These are phyloP conservation scores for Massospora cicadina DNA, from an alignment of 371 early-diverging fungal genomes.

Conservation along the genomic window DNA sequence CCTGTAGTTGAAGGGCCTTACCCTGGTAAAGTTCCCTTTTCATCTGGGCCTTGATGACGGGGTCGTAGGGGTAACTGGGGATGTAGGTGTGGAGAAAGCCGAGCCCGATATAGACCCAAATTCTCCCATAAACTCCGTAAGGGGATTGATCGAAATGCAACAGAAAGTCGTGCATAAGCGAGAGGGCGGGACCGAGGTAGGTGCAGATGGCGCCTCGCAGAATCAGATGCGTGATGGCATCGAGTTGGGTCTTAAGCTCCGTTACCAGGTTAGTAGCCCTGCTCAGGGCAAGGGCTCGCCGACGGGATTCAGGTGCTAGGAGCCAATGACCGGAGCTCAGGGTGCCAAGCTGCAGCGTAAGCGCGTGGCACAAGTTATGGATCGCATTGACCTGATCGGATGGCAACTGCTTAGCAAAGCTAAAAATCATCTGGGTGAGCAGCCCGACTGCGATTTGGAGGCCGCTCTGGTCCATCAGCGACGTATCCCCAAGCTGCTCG, in stretches of 20 bases:
- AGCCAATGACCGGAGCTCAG: background rate
- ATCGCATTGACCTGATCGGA: background rate
- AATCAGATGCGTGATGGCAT: background rate
- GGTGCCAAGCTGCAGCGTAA: background rate
- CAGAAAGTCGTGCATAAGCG: slow-evolving; percentile 1
- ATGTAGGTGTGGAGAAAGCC: slow-evolving; percentile 45
- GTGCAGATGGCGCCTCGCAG: slow-evolving; percentile 11
- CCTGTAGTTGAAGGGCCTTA: slow-evolving; percentile 22
- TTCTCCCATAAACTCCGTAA: slow-evolving; percentile 20
- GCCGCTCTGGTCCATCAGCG: background rate
- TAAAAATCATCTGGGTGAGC: background rate
- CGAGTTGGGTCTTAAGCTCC: background rate
- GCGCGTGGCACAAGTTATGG: background rate
- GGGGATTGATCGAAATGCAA: background rate
- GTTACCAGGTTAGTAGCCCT: background rate
- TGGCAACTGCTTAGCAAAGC: background rate
- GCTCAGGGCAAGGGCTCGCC: background rate
- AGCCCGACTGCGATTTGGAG: background rate
- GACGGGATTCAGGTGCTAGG: background rate
- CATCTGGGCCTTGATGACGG: slow-evolving; percentile 45
- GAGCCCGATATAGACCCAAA: slow-evolving; percentile 32
- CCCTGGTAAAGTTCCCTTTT: slow-evolving; percentile 31
- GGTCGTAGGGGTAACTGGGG: slow-evolving; percentile 60
- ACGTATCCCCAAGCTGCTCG: background rate
- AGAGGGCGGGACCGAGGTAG: slow-evolving; percentile 7